Conservation (phyloP, 106 monocot genomes). For the Apostasia ramifera region DNA sequence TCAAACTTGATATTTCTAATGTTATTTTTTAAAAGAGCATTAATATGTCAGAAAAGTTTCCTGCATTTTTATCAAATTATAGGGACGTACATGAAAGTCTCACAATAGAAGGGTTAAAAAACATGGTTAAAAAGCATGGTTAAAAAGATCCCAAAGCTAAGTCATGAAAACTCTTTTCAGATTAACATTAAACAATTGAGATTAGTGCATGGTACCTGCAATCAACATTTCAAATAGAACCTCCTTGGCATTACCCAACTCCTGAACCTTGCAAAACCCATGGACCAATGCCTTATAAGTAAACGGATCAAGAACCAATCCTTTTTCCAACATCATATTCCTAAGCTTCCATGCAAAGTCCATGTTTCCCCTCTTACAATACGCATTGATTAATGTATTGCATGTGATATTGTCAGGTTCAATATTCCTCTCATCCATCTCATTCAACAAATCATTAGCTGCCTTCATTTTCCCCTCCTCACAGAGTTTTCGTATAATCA, state of each 20-base stretch:
- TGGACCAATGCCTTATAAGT: slow-evolving; percentile 88
- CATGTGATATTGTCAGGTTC: slow-evolving; percentile 86
- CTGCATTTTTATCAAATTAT: too few species aligned
- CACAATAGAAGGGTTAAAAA: too few species aligned
- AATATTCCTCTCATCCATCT: slow-evolving; percentile 87
- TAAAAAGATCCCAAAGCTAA: not conserved
- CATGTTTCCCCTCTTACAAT: slow-evolving; percentile 92
- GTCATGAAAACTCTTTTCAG: not conserved
- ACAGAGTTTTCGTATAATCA: slow-evolving; percentile 67
- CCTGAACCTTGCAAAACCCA: slow-evolving; percentile 81
- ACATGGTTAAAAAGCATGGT: not conserved
- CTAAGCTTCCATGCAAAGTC: slow-evolving; percentile 64
- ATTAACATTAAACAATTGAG: not conserved
- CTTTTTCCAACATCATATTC: slow-evolving; percentile 84
- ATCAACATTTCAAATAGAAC: slow-evolving; percentile 76
- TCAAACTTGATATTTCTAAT: too few species aligned
- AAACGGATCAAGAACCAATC: slow-evolving; percentile 60
- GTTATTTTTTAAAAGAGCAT: too few species aligned
- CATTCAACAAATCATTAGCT: slow-evolving; percentile 76
- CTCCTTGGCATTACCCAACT: slow-evolving; percentile 72
- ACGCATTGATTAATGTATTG: slow-evolving; percentile 94
- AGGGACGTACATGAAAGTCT: too few species aligned
- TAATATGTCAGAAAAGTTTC: too few species aligned
- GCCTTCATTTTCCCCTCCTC: slow-evolving; percentile 80
- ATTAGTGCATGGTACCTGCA: slow-evolving; percentile 34